Conservation (phyloP, 176 grass and related monocot species). For the Oryza brachyantha region DNA sequence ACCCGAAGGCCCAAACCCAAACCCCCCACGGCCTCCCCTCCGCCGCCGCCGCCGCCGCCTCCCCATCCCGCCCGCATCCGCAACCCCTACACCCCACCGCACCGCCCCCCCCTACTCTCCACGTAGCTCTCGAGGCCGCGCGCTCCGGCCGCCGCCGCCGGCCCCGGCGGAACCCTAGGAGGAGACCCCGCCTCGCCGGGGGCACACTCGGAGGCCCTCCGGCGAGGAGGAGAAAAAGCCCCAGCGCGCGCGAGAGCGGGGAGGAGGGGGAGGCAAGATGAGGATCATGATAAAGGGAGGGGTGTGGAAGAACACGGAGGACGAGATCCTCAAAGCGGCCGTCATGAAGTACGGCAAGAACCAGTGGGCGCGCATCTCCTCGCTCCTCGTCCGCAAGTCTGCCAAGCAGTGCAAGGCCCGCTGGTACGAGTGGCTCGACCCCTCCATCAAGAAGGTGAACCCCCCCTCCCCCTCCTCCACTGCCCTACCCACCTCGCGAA, state of each 20-base stretch:
- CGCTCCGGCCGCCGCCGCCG: background rate
- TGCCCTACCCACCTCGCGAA: too few relatives aligned
- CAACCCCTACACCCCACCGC: background rate
- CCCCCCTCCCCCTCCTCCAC: too few relatives aligned
- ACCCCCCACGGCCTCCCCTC: background rate
- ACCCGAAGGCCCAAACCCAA: background rate
- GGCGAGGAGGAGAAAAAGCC: slow-evolving; percentile 14
- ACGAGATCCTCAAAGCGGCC: slow-evolving; percentile 80
- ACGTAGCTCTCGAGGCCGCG: background rate
- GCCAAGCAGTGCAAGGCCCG: slow-evolving; percentile 86
- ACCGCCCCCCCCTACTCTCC: background rate
- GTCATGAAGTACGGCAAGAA: slow-evolving; percentile 94
- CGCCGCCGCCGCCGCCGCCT: too few relatives aligned
- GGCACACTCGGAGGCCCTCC: background rate
- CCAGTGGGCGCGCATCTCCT: slow-evolving; percentile 84
- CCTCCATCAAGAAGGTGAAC: slow-evolving; percentile 65
- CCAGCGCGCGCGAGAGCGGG: background rate
- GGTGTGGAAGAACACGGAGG: slow-evolving; percentile 91
- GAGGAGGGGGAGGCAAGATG: slow-evolving; percentile 42
- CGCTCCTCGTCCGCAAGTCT: slow-evolving; percentile 79
- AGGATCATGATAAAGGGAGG: slow-evolving; percentile 92
- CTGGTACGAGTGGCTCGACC: slow-evolving; percentile 86
- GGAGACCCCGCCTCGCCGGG: background rate
- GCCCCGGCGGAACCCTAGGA: background rate
- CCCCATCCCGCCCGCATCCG: background rate